These are phyloP conservation scores for Apiotrichum veenhuisii DNA, from an alignment of 1,284 basidiomycete genomes.

Conservation along the genomic window DNA sequence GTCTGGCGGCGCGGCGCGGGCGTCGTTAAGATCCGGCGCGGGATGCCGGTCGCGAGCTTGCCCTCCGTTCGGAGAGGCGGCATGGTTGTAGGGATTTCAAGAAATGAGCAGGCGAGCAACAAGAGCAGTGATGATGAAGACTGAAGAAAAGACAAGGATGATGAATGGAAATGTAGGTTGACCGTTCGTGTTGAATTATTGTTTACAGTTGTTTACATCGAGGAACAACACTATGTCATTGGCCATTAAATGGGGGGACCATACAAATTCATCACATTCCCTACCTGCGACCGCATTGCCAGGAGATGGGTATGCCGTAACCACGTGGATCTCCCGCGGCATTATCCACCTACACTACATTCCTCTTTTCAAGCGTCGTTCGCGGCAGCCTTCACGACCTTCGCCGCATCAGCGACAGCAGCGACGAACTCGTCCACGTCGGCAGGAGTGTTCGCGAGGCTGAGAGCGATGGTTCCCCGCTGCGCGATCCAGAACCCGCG, in stretches of 20 bases:
- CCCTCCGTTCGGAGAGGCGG: neutral
- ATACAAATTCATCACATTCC: too few species aligned
- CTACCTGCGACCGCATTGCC: too few species aligned
- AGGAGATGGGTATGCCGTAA: too few species aligned
- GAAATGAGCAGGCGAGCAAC: neutral
- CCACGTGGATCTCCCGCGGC: too few species aligned
- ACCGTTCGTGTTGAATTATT: too few species aligned
- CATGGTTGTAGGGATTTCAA: neutral
- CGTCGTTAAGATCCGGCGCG: neutral
- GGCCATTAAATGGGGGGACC: too few species aligned
- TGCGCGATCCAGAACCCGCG: slow-evolving; percentile 14
- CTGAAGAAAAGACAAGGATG: neutral
- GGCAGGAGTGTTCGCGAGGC: slow-evolving; percentile 3
- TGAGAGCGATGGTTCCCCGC: slow-evolving; percentile 18
- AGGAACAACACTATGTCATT: too few species aligned
- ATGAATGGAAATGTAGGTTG: neutral
- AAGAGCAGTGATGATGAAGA: neutral
- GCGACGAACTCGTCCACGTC: slow-evolving; percentile 16
- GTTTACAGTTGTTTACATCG: too few species aligned
- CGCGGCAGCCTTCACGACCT: neutral
- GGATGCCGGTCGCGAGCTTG: neutral
- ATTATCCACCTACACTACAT: too few species aligned
- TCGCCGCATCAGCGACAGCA: slow-evolving; percentile 4
- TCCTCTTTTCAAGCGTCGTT: too few species aligned
- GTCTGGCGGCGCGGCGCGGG: neutral